Evolutionary conservation across 495 filamentous ascomycete species (phyloP).

Genomic region (Evernia prunastri): DNA sequence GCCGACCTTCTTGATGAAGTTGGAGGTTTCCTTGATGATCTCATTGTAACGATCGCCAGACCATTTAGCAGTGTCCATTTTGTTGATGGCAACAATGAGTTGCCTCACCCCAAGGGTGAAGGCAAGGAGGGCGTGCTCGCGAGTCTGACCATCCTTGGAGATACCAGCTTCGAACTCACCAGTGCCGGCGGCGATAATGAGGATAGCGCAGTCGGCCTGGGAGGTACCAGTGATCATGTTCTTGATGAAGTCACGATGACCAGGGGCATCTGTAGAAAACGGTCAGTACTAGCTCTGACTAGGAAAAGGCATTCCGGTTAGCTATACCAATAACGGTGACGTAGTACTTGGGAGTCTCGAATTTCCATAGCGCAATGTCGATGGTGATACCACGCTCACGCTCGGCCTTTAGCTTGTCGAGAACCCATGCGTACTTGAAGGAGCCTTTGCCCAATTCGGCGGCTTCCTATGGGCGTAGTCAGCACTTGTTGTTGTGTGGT

Average conservation of each 20-base stretch:
- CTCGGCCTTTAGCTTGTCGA: constrained; percentile 99
- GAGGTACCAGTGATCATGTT: constrained; percentile 99
- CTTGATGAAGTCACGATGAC: constrained; percentile 99
- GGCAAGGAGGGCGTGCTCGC: constrained; percentile 99
- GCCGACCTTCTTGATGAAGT: constrained; percentile 99
- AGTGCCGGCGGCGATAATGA: constrained; percentile 99
- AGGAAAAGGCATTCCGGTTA: background rate
- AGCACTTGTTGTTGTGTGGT: constrained; percentile 34
- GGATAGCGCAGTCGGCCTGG: constrained; percentile 98
- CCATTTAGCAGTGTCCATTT: constrained; percentile 99
- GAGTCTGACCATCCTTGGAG: constrained; percentile 99
- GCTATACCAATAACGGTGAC: constrained; percentile 94
- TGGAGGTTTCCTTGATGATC: constrained; percentile 99
- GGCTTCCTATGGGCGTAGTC: constrained; percentile 66
- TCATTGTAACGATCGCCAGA: constrained; percentile 92
- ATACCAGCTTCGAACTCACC: constrained; percentile 99
- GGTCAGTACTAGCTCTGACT: constrained; percentile 24
- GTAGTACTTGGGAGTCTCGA: constrained; percentile 98
- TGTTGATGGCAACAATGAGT: constrained; percentile 99
- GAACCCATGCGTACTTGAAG: constrained; percentile 99
- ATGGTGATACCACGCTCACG: constrained; percentile 99
- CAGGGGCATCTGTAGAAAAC: constrained; percentile 71
- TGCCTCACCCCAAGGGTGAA: constrained; percentile 99
- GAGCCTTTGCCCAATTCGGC: constrained; percentile 99
- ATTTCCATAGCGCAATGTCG: constrained; percentile 99